Base-by-base conservation (phyloP, 768 basidiomycete genomes). In the Boletus rufocinnamomeus region DNA sequence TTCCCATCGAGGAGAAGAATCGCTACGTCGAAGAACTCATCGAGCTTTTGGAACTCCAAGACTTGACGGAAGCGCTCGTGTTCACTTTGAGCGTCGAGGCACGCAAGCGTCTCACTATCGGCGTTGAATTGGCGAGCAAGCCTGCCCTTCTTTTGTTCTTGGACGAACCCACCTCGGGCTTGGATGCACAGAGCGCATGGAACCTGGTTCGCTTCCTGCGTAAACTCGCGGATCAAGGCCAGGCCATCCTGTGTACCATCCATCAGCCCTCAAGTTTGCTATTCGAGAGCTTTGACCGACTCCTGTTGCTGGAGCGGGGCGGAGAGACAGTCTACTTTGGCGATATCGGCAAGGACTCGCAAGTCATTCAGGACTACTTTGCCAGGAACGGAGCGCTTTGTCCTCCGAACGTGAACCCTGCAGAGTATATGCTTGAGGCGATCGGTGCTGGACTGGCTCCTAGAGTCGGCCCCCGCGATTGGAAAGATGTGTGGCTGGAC, bases 251-350 rank as follows among this genome's bases (percentile, higher is more conserved):
- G 16, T 94, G 92, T 74, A 95, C 91, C 4, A 93, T 95, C 63
- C 92, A 93, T 61, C 93, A 94, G 63, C 93, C 93, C 3, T 92
- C 91, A 4, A 85, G 91, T 4, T 79, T 93, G 21, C 77, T 96
- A 2, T 95, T 96, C 74, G 88, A 93, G 72, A 86, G 86, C 66
- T 95, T 97, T 64, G 94, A 89, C 63, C 81, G 85, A 40, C 74
- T 88, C 46, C 70, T 90, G 28, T 76, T 89, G 11, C 76, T 88
- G 17, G 86, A 93, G 65, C 77, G 79, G 17, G 94, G 94, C 2
- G 94, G 94, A 8, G 86, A 91, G 70, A 94, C 93, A 0, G 91
- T 95, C n/a, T 96, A 95, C 79, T 95, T 92, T 67, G 94, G 93
- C 44, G 88, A 91, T 60, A 91, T 95, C 50, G 94, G 93, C 46